A percentile compares a stretch with the other conserved stretches of the same genome.
Evolutionary conservation across 805 yeast genomes (phyloP).

Genomic region (Metschnikowia lochheadii): DNA sequence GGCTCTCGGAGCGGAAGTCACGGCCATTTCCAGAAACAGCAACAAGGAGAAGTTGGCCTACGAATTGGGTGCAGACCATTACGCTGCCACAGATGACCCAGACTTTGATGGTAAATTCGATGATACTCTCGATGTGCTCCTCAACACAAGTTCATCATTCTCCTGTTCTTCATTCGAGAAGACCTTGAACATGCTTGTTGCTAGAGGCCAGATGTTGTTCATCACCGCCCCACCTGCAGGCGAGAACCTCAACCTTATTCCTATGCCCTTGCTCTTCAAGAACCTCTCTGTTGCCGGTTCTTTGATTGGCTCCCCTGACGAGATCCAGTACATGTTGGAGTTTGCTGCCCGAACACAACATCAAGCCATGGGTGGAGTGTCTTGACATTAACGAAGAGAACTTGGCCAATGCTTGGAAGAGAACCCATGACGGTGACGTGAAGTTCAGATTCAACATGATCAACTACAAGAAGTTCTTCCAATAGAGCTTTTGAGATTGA

Average conservation of each 20-base stretch:
- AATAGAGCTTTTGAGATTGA: not conserved
- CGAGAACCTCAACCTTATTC: slow-evolving; percentile 5
- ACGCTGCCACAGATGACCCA: slow-evolving; percentile 11
- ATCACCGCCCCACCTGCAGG: slow-evolving; percentile 11
- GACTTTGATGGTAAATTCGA: slow-evolving; percentile 17
- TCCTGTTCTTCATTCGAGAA: slow-evolving; percentile 12
- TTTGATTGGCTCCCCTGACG: slow-evolving; percentile 7
- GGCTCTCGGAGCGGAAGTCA: slow-evolving; percentile 60
- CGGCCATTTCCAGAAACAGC: slow-evolving; percentile 48
- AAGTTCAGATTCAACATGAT: slow-evolving; percentile 10
- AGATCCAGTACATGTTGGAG: slow-evolving; percentile 9
- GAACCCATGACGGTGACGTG: slow-evolving; percentile 8
- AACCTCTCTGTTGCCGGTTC: slow-evolving; percentile 9
- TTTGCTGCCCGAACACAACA: slow-evolving; percentile 9
- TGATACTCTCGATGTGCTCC: slow-evolving; percentile 8
- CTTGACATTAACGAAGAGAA: slow-evolving; percentile 10
- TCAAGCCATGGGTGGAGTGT: slow-evolving; percentile 12
- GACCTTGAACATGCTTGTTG: slow-evolving; percentile 5
- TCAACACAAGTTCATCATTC: slow-evolving; percentile 12
- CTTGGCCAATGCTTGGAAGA: slow-evolving; percentile 9
- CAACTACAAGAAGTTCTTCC: slow-evolving; percentile 10
- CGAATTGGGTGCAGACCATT: slow-evolving; percentile 50
- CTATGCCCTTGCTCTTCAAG: slow-evolving; percentile 5
- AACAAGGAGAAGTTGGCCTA: slow-evolving; percentile 48
- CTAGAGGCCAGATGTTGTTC: slow-evolving; percentile 10